Base-by-base conservation (phyloP, 495 filamentous ascomycete species). In the Amorphotheca resinae region DNA sequence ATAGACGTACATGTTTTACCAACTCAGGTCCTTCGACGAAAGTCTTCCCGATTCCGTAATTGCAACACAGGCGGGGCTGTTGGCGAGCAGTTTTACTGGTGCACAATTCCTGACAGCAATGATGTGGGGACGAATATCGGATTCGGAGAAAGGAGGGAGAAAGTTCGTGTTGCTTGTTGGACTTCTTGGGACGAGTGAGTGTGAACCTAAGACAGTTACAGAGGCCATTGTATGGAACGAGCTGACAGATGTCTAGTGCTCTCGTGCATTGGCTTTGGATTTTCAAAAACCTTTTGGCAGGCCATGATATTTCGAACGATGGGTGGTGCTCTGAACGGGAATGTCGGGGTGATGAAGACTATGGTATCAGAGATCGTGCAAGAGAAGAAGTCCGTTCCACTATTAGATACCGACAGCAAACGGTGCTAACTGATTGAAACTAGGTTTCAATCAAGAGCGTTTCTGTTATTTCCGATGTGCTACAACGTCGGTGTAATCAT, bases 91-190 rank as follows among this genome's bases (percentile, higher is more conserved):
- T 48, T 93, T 89, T 54, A 84, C 83, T 0, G 81, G 78, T 3
- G 81, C 82, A 11, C 85, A 93, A 63, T 87, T 87, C 59, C 63
- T 83, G 14, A 89, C 84, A 1, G 83, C 82, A n/a, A 83, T 93
- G 58, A 59, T 83, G 22, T 89, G 84, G 83, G 85, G 85, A 4
- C 68, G 80, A 1, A 60, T 83, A 22, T 83, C 80, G 0, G 84
- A 88, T 55, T 75, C 76, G 1, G 69, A 73, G 35, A 70, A 67
- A 60, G 72, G 75, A 28, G 85, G 85, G 4, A 71, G 85, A 18
- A 87, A 84, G 57, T 78, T 76, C 21, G 83, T 88, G 22, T 63
- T 93, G 48, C 53, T 89, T 49, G 75, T 89, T 33, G 85, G 84
- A 8, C 56, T 89, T 21, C 38, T 76, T 11, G 84, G 84, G 2